Conservation (phyloP, 2,329 filamentous ascomycete genomes). For the Penicillium sp. region DNA sequence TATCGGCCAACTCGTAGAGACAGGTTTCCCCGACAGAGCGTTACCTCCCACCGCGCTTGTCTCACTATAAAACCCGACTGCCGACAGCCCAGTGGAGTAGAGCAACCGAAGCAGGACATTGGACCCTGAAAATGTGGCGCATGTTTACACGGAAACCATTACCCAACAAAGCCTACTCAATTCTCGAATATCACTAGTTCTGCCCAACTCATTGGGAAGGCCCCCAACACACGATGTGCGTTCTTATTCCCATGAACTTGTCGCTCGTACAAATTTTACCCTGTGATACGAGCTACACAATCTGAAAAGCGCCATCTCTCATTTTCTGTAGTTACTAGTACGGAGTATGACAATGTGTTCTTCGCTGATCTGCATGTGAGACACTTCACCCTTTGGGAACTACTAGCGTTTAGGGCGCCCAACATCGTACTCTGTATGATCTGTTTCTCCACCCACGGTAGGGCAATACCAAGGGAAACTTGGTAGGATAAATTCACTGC, state of each 20-base stretch:
- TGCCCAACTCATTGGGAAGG: neutral
- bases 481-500: neutral
- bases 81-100: neutral
- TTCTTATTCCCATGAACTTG: neutral
- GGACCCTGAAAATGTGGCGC: neutral
- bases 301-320: neutral
- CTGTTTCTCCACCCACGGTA: neutral
- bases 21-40: neutral
- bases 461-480: neutral
- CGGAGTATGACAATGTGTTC: neutral
- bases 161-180: neutral
- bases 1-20: neutral
- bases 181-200: neutral
- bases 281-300: neutral
- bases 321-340: neutral
- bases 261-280: neutral
- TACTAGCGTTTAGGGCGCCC: neutral
- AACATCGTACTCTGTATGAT: neutral
- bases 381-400: conserved; percentile 2
- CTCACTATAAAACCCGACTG: neutral
- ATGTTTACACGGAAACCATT: neutral
- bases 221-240: neutral
- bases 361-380: conserved; percentile 8
- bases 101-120: neutral
- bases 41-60: neutral